phyloP scores from a whole-genome alignment of 371 early-diverging fungal genomes.

The Mucor ambiguus region DNA sequence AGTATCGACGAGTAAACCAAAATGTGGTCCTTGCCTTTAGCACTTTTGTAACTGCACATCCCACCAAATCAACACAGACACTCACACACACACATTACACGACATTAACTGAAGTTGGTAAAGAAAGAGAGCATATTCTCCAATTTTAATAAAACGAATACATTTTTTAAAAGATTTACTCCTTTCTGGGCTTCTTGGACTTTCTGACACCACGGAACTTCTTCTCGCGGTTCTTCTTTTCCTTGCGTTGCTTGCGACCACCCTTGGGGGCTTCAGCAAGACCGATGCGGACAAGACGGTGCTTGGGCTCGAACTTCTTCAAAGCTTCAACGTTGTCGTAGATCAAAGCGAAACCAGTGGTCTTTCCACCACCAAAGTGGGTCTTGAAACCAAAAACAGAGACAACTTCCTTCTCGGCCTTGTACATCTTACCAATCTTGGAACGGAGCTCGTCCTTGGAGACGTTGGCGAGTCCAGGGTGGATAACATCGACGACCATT shows the following conservation, averaged over 20 bases:
- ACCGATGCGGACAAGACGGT: constrained; percentile 89
- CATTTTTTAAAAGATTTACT: constrained; percentile 11
- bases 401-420: constrained; percentile 88
- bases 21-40: not conserved
- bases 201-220: constrained; percentile 98
- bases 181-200: constrained; percentile 65
- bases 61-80: not conserved
- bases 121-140: not conserved
- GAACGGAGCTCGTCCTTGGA: constrained; percentile 93
- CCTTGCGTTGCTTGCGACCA: constrained; percentile 98
- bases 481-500: constrained; percentile 97
- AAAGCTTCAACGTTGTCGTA: constrained; percentile 95
- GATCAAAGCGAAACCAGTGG: constrained; percentile 97
- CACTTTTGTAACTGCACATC: not conserved
- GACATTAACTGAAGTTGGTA: not conserved
- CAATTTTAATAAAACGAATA: constrained; percentile 4
- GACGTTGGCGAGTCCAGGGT: constrained; percentile 92
- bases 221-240: constrained; percentile 99
- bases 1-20: not conserved
- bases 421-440: constrained; percentile 97
- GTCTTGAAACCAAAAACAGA: constrained; percentile 97
- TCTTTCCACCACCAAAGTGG: constrained; percentile 97
- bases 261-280: constrained; percentile 75
- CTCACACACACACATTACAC: not conserved
- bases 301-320: constrained; percentile 99